phyloP scores from a whole-genome alignment of 2,329 filamentous ascomycete genomes.

The Aureobasidium sp. region DNA sequence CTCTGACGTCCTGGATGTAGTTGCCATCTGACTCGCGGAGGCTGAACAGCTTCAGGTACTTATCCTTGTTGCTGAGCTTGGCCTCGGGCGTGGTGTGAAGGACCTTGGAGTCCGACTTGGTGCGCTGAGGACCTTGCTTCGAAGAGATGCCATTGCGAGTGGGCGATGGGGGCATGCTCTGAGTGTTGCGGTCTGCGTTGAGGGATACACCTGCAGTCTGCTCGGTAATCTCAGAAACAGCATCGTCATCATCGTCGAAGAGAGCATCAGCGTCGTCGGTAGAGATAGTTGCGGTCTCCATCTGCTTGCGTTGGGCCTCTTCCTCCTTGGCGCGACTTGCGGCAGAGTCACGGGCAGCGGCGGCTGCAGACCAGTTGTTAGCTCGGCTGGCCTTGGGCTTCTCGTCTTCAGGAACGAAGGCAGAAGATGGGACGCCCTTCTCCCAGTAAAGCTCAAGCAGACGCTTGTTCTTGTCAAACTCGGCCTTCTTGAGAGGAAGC shows the following conservation, averaged over 20 bases:
- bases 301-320: constrained; percentile 85
- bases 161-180: constrained; percentile 90
- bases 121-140: constrained; percentile 68
- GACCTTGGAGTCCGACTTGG: constrained; percentile 89
- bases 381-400: constrained; percentile 70
- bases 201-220: constrained; percentile 79
- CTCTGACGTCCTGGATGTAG: constrained; percentile 95
- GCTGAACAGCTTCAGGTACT: constrained; percentile 84
- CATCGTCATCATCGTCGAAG: constrained; percentile 88
- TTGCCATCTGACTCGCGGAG: constrained; percentile 88
- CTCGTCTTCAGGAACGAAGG: constrained; percentile 94
- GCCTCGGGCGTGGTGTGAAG: constrained; percentile 66
- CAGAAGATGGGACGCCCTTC: constrained; percentile 94
- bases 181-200: constrained; percentile 72
- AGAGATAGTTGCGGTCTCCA: constrained; percentile 88
- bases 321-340: constrained; percentile 78
- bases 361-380: constrained; percentile 65
- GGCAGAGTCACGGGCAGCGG: constrained; percentile 74
- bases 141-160: constrained; percentile 61
- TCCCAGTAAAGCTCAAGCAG: constrained; percentile 98
- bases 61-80: constrained; percentile 87
- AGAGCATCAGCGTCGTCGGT: constrained; percentile 91
- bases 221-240: constrained; percentile 80
- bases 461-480: constrained; percentile 93
- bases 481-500: constrained; percentile 96